Conservation (phyloP, 148 eudicot species). For the Vaccinium vitisidaea region DNA sequence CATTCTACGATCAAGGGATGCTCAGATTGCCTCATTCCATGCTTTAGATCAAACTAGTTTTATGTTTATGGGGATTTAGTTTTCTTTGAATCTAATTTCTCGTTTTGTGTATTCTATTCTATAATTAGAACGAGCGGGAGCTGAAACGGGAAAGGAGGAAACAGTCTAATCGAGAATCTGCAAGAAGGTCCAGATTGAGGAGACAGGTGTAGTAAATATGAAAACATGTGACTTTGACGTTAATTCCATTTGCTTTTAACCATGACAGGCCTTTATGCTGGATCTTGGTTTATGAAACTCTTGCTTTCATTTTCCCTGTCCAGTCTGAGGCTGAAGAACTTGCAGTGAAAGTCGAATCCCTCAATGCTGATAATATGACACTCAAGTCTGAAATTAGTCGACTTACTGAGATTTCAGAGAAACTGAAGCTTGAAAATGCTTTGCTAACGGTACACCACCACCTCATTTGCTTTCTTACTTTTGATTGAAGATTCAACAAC, state of each 20-base stretch:
- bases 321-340: conserved; percentile 97
- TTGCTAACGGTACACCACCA: conserved; percentile 49
- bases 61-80: neutral
- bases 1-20: neutral
- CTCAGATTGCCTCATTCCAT: neutral
- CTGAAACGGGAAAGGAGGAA: conserved; percentile 88
- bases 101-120: neutral
- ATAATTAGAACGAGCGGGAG: conserved; percentile 69
- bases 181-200: conserved; percentile 91
- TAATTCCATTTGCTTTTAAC: neutral
- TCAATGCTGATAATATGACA: conserved; percentile 64
- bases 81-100: conserved; percentile 5
- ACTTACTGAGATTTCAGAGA: conserved; percentile 56
- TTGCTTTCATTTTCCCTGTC: conserved; percentile 6
- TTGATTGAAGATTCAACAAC: neutral
- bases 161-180: conserved; percentile 95
- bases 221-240: neutral
- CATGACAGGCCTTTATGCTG: neutral
- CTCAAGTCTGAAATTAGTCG: conserved; percentile 71
- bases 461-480: neutral
- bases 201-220: conserved; percentile 55
- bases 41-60: neutral
- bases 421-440: conserved; percentile 70
- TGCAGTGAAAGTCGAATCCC: conserved; percentile 38
- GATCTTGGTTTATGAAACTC: neutral